These are phyloP conservation scores for Biscogniauxia marginata DNA, from an alignment of 2,329 filamentous ascomycete species.

Conservation along the genomic window DNA sequence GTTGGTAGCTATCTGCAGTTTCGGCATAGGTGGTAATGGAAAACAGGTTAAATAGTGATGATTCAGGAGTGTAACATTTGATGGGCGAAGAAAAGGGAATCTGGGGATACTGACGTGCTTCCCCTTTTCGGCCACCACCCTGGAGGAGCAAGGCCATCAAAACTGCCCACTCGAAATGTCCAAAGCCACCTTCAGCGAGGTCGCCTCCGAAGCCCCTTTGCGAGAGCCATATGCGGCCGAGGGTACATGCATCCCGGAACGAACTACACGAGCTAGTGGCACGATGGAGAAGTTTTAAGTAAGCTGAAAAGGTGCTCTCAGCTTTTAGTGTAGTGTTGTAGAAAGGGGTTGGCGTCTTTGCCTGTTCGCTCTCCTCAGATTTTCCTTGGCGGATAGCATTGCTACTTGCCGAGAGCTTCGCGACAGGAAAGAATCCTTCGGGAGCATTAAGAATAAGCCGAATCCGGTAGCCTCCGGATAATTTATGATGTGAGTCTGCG, in stretches of 20 bases:
- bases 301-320: constrained; percentile 70
- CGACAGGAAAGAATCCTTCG: constrained; percentile 64
- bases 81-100: too few species aligned
- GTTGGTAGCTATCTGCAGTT: too few species aligned
- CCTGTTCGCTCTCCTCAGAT: constrained; percentile 42
- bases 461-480: constrained; percentile 52
- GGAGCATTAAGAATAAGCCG: constrained; percentile 75
- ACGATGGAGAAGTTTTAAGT: constrained; percentile 73
- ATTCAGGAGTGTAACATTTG: too few species aligned
- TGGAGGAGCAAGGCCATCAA: constrained; percentile 78
- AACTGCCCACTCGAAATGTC: constrained; percentile 87
- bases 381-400: constrained; percentile 65
- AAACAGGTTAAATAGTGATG: too few species aligned
- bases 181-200: constrained; percentile 79
- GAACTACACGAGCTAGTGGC: constrained; percentile 66
- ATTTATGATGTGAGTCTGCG: constrained; percentile 31
- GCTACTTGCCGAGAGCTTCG: constrained; percentile 68
- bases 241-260: constrained; percentile 79
- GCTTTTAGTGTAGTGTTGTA: constrained; percentile 86
- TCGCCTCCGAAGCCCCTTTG: constrained; percentile 77
- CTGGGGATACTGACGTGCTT: constrained; percentile 39
- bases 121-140: constrained; percentile 70
- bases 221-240: constrained; percentile 85
- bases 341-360: constrained; percentile 64
- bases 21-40: too few species aligned